Conservation (phyloP, 2,329 filamentous ascomycete genomes). For the Plenodomus biglobosus region DNA sequence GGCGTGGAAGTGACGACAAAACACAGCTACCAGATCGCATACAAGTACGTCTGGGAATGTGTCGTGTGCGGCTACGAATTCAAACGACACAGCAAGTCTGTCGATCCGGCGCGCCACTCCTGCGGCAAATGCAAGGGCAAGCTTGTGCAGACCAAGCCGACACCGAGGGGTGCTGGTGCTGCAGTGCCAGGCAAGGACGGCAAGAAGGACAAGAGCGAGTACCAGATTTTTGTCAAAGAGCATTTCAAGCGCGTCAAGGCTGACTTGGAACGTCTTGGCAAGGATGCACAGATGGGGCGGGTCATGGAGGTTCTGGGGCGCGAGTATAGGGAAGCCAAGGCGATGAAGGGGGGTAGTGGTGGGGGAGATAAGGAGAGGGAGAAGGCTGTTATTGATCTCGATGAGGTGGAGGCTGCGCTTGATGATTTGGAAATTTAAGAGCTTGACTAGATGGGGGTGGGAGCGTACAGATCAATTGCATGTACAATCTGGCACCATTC, state of each 20-base stretch:
- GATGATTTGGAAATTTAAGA: slow-evolving; percentile 26
- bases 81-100: slow-evolving; percentile 82
- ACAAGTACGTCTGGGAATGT: slow-evolving; percentile 89
- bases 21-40: slow-evolving; percentile 86
- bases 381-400: slow-evolving; percentile 7
- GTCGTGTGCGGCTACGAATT: slow-evolving; percentile 68
- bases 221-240: slow-evolving; percentile 64
- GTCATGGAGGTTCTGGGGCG: slow-evolving; percentile 69
- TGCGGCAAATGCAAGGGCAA: slow-evolving; percentile 73
- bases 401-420: slow-evolving; percentile 20
- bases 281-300: slow-evolving; percentile 55
- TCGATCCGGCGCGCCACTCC: slow-evolving; percentile 69
- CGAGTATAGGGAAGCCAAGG: slow-evolving; percentile 59
- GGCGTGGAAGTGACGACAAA: slow-evolving; percentile 82
- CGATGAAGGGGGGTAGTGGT: slow-evolving; percentile 5
- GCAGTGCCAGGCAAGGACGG: slow-evolving; percentile 10
- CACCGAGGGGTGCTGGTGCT: slow-evolving; percentile 55
- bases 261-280: slow-evolving; percentile 54
- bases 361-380: slow-evolving; percentile 13
- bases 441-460: background rate
- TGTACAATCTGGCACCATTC: no score
- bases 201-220: slow-evolving; percentile 48
- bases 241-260: slow-evolving; percentile 60
- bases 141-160: slow-evolving; percentile 77
- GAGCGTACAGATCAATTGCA: no score